These are phyloP conservation scores for Epichloe glyceriae DNA, from an alignment of 2,329 filamentous ascomycete species.

Conservation along the genomic window DNA sequence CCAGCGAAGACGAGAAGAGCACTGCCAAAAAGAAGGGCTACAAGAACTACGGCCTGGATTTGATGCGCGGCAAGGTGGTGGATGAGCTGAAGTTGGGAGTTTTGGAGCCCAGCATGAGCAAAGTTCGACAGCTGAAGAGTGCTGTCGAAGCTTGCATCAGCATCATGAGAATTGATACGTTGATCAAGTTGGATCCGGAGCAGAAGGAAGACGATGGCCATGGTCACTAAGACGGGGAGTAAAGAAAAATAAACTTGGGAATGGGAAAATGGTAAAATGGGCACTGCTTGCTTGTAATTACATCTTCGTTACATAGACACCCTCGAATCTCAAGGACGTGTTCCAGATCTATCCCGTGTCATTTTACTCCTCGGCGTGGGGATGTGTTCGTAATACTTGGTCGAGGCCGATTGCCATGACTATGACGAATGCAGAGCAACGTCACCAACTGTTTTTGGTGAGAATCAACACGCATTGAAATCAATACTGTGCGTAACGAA, in stretches of 20 bases:
- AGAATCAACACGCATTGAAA: too few species aligned
- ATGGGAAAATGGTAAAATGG: neutral
- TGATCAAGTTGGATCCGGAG: constrained; percentile 96
- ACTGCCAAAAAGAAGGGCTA: constrained; percentile 92
- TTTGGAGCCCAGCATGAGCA: constrained; percentile 94
- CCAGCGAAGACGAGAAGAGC: constrained; percentile 74
- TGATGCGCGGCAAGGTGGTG: constrained; percentile 77
- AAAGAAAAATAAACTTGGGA: neutral
- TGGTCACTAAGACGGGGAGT: constrained; percentile 45
- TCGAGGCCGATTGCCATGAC: neutral
- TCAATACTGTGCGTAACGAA: neutral
- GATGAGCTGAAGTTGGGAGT: constrained; percentile 93
- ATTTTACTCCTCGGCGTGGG: neutral
- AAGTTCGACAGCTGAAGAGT: constrained; percentile 95
- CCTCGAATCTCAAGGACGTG: neutral
- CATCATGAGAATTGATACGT: constrained; percentile 97
- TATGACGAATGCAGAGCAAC: neutral
- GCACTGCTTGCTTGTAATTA: neutral
- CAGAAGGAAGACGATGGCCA: constrained; percentile 68
- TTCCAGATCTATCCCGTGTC: neutral
- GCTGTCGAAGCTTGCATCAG: constrained; percentile 97
- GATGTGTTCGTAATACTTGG: neutral
- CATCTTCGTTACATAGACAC: neutral
- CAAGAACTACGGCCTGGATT: constrained; percentile 94
- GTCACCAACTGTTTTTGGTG: neutral